phyloP scores from a whole-genome alignment of 306 rosid species.

The Vicia sativa region DNA sequence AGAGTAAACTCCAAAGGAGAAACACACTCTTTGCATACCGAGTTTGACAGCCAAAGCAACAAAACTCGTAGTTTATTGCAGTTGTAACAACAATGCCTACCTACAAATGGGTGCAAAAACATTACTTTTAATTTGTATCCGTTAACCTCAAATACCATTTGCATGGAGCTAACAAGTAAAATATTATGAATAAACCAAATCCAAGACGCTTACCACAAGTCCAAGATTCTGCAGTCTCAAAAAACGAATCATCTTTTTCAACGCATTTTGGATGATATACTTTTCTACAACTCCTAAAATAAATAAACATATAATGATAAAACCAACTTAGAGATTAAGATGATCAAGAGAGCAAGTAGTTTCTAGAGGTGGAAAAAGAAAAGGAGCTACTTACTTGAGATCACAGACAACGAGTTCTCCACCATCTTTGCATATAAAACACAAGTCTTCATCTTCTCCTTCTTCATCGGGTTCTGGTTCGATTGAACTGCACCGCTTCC shows the following conservation, averaged over 20 bases:
- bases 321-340: background rate
- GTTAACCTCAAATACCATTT: background rate
- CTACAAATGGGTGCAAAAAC: slow-evolving; percentile 42
- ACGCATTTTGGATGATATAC: slow-evolving; percentile 66
- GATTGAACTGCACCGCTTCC: no score
- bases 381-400: background rate
- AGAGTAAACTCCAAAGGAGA: slow-evolving; percentile 37
- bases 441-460: slow-evolving; percentile 40
- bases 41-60: slow-evolving; percentile 65
- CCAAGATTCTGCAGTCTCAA: slow-evolving; percentile 41
- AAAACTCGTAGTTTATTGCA: slow-evolving; percentile 49
- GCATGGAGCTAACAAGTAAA: slow-evolving; percentile 10
- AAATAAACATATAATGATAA: background rate
- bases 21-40: slow-evolving; percentile 55
- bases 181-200: background rate
- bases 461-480: background rate
- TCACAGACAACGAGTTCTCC: slow-evolving; percentile 49
- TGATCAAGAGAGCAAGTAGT: background rate
- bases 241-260: slow-evolving; percentile 33
- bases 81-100: slow-evolving; percentile 55
- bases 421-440: slow-evolving; percentile 58
- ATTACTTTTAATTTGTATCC: background rate
- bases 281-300: slow-evolving; percentile 60
- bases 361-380: background rate
- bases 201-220: slow-evolving; percentile 57